Base-by-base conservation (phyloP, 345 rosid species). In the Pistacia integerrima region DNA sequence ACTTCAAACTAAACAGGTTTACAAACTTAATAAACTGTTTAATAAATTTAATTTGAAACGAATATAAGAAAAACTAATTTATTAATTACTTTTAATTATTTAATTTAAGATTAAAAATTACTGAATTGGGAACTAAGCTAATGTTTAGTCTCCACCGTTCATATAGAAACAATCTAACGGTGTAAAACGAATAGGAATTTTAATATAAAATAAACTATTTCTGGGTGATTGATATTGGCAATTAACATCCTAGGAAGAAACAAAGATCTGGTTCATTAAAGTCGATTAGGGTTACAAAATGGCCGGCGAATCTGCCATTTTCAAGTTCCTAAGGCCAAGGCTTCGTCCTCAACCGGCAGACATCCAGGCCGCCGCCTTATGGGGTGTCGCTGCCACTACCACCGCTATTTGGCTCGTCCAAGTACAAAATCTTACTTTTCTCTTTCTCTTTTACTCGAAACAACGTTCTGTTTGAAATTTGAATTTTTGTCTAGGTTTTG, bases 311-410 rank as follows among this genome's bases (percentile, higher is more conserved):
- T 38, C 59, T 1, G 14, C 75, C 1, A 54, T 87, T 84, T 76
- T 83, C 79, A 92, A 90, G 69, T 77, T 80, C 67, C 67, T 84
- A 8, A 85, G 69, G 77, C 93, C 96, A 1, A 85, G 79, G 84
- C 41, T 59, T 49, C 91, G 90, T 36, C 86, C 81, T n/a, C 98
- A 93, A 60, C n/a, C 90, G 59, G 46, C 67, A 2, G 92, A 95
- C 79, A 71, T 92, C 74, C 91, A 87, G 72, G 90, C 98, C 67
- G 94, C 90, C 74, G 96, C 85, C 76, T 74, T 80, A 44, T 93
- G 98, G 99, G 99, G 98, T 28, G 78, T 91, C 80, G 97, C 92
- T 61, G 98, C 96, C 82, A 79, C 76, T 70, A 75, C 93, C 64
- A 81, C 89, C 2, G 99, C 92, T 56, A 80, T 95, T 75, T 95